Evolutionary conservation across 306 rosid species (phyloP).

Genomic region (Potentilla sterilis): DNA sequence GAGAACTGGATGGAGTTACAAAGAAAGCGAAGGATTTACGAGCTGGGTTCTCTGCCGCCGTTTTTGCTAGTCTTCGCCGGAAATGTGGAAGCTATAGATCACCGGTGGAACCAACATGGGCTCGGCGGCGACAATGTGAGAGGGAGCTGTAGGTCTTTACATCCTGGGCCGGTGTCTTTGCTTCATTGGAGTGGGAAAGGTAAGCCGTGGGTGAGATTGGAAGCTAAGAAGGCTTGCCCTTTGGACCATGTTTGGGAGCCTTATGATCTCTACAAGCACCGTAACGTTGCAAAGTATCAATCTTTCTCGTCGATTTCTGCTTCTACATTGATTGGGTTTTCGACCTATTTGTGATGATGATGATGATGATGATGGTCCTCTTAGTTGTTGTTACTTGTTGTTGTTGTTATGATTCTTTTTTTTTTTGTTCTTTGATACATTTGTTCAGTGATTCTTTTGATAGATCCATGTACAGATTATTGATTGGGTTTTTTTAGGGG

Average conservation of each 20-base stretch:
- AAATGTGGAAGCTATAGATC: constrained; percentile 77
- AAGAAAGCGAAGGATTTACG: constrained; percentile 68
- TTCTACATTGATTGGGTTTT: constrained; percentile 41
- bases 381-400: neutral
- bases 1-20: constrained; percentile 95
- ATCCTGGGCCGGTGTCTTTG: constrained; percentile 88
- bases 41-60: constrained; percentile 85
- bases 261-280: constrained; percentile 63
- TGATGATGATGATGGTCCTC: neutral
- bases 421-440: constrained; percentile 9
- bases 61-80: constrained; percentile 75
- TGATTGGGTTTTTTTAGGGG: constrained; percentile 2
- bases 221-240: constrained; percentile 61
- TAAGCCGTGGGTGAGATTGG: constrained; percentile 95
- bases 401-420: constrained; percentile 29
- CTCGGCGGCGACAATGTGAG: constrained; percentile 86
- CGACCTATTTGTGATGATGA: constrained; percentile 46
- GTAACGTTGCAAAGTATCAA: constrained; percentile 10
- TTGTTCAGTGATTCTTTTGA: constrained; percentile 48
- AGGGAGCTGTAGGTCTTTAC: constrained; percentile 78
- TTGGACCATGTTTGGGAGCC: constrained; percentile 88
- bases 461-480: constrained; percentile 53
- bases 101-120: constrained; percentile 94
- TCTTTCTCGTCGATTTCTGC: constrained; percentile 35
- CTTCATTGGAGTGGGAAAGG: constrained; percentile 99